These are phyloP conservation scores for Phytopythium ostracodes DNA, from an alignment of 352 stramenopile genomes.

Conservation along the genomic window DNA sequence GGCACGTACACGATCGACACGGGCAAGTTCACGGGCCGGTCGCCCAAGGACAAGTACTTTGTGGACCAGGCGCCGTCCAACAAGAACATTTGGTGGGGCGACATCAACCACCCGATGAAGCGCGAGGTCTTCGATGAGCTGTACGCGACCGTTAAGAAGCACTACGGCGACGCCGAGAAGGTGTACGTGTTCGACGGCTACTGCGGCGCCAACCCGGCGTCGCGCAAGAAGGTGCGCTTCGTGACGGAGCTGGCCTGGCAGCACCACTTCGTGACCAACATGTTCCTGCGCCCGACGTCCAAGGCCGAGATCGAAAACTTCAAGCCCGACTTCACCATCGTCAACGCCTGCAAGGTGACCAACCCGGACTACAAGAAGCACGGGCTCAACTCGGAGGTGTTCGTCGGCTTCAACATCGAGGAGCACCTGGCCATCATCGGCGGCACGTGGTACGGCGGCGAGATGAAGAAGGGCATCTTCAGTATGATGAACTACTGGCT, in stretches of 20 bases:
- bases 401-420: slow-evolving; percentile 71
- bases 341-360: slow-evolving; percentile 96
- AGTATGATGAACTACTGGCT: slow-evolving; percentile 72
- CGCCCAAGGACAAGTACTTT: slow-evolving; percentile 98
- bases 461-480: slow-evolving; percentile 77
- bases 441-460: slow-evolving; percentile 59
- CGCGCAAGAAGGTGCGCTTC: slow-evolving; percentile 95
- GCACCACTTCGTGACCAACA: slow-evolving; percentile 97
- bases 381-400: slow-evolving; percentile 51
- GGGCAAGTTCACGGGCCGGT: slow-evolving; percentile 98
- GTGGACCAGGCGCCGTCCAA: slow-evolving; percentile 91
- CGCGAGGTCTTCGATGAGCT: slow-evolving; percentile 95
- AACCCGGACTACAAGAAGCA: slow-evolving; percentile 93
- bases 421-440: slow-evolving; percentile 55
- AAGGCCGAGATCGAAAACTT: slow-evolving; percentile 90
- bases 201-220: slow-evolving; percentile 89
- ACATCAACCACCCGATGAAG: slow-evolving; percentile 94
- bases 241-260: slow-evolving; percentile 98
- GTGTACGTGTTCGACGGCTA: slow-evolving; percentile 97
- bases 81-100: slow-evolving; percentile 96
- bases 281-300: slow-evolving; percentile 90
- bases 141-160: slow-evolving; percentile 90
- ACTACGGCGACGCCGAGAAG: slow-evolving; percentile 92
- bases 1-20: slow-evolving; percentile 97
- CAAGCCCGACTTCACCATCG: slow-evolving; percentile 97